Conservation (phyloP, 1,284 basidiomycete species). For the Singerocomus inundabilis region DNA sequence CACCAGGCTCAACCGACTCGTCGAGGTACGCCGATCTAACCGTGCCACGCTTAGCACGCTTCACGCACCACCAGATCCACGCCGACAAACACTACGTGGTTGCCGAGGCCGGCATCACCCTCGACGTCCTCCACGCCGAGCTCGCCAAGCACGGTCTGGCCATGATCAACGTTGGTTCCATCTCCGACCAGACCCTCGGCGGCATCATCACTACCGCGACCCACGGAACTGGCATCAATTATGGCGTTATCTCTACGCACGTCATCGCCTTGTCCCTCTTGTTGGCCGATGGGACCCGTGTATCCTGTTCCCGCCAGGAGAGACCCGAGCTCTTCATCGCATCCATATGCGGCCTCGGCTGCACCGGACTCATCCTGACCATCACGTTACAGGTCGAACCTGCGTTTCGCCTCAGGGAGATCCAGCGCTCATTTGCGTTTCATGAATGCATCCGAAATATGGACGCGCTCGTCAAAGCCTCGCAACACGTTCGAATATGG, state of each 20-base stretch:
- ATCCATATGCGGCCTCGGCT: conserved; percentile 91
- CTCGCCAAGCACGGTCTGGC: conserved; percentile 76
- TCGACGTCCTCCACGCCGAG: conserved; percentile 66
- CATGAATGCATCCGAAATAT: conserved; percentile 59
- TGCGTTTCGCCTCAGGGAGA: conserved; percentile 82
- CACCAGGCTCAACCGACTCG: conserved; percentile 62
- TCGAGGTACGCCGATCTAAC: conserved; percentile 60
- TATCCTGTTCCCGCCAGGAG: conserved; percentile 66
- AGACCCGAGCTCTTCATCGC: conserved; percentile 83
- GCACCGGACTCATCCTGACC: conserved; percentile 85
- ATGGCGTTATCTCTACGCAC: conserved; percentile 81
- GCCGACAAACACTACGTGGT: conserved; percentile 66
- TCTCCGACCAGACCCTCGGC: conserved; percentile 95
- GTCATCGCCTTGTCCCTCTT: conserved; percentile 77
- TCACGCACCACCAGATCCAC: conserved; percentile 81
- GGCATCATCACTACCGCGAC: conserved; percentile 94
- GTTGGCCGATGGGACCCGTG: conserved; percentile 66
- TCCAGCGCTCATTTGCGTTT: conserved; percentile 65
- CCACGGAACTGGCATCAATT: conserved; percentile 86
- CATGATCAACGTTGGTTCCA: conserved; percentile 92
- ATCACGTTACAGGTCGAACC: conserved; percentile 80
- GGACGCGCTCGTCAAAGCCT: conserved; percentile 57
- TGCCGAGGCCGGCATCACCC: conserved; percentile 77
- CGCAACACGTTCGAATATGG: conserved; percentile 91
- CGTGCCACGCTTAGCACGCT: too few relatives aligned